Conservation (phyloP, 2,329 filamentous ascomycete genomes). For the Chaetomium strumarium region DNA sequence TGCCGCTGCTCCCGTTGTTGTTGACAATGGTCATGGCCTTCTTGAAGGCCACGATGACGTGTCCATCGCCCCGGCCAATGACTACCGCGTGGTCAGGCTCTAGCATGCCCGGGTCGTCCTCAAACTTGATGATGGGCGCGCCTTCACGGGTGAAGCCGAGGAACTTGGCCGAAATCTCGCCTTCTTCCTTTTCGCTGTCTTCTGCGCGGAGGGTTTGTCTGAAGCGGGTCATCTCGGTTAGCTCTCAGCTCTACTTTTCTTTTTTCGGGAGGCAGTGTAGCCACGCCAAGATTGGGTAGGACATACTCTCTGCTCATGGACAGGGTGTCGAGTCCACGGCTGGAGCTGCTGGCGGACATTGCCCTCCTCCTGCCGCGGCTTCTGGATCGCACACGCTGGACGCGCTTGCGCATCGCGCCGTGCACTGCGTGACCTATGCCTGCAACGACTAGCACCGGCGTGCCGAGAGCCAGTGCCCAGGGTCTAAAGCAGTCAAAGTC, state of each 20-base stretch:
- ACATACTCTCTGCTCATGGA: slow-evolving; percentile 41
- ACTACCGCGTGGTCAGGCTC: slow-evolving; percentile 31
- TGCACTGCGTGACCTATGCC: slow-evolving; percentile 46
- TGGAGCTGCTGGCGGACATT: slow-evolving; percentile 14
- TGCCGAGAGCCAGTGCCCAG: slow-evolving; percentile 55
- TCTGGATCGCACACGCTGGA: slow-evolving; percentile 27
- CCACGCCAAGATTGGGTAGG: too few relatives aligned
- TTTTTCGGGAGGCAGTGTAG: background rate
- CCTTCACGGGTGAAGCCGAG: slow-evolving; percentile 42
- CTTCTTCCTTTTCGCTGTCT: slow-evolving; percentile 31
- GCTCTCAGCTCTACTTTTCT: background rate
- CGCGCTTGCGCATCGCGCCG: slow-evolving; percentile 31
- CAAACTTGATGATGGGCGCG: slow-evolving; percentile 42
- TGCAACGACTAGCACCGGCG: slow-evolving; percentile 54
- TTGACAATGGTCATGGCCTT: slow-evolving; percentile 23
- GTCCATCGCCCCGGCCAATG: slow-evolving; percentile 33
- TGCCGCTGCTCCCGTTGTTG: background rate
- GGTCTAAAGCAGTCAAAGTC: slow-evolving; percentile 30
- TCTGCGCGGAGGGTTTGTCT: slow-evolving; percentile 24
- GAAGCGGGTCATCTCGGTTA: slow-evolving; percentile 6
- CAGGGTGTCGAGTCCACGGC: slow-evolving; percentile 12
- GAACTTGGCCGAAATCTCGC: slow-evolving; percentile 30
- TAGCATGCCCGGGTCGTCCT: slow-evolving; percentile 29
- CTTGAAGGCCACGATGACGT: slow-evolving; percentile 36
- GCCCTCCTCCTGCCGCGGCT: slow-evolving; percentile 13